Evolutionary conservation across 192 early-diverging fungal genomes (phyloP), one percentile per base, ranked within the genome.

Genomic region (Kappamyces sp.): DNA sequence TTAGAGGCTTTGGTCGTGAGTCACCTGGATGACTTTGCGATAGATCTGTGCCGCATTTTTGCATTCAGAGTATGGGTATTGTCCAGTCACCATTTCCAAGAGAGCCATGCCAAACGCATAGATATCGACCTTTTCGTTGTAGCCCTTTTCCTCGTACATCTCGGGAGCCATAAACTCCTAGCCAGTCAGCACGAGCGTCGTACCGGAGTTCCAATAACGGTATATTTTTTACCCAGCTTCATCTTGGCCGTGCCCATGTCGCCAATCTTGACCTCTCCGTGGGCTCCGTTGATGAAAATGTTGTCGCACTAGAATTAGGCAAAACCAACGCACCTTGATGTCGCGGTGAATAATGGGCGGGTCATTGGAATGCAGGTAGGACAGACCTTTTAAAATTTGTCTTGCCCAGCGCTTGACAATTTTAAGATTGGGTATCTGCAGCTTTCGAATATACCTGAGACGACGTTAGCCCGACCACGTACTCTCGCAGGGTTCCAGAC

Each of bases 101-200:
- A 90, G 60, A 40, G 87, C 85, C 85, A 90, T 88, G 15, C 88
- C 88, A 65, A 90, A 90, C 4, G 88, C 88, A 67, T 90, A 90
- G 39, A 90, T 87, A 53, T 90, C 88, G 5, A 88, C 86, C 49
- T 88, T 88, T 71, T 90, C 88, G 68, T 68, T 88, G 62, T 90
- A 90, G 5, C 86, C 84, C 47, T 79, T 76, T 66, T 90, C 88
- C 47, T 90, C 88, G 63, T 90, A 90, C 85, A 89, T 86, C 69
- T 89, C 88, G 4, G 45, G 12, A 63, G 30, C 37, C 8, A 46
- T 36, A 5, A 34, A 35, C 30, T 49, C 29, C 45, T 59, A 6
- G 63, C 71, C 73, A 11, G 88, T 86, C 15, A 86, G 86, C 86
- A 89, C 88, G 59, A 89, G 88, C 65, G 86, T 0, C 22, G 22